A percentile compares a stretch with the other conserved stretches of the same genome.
These are phyloP conservation scores for Starmera amethionina DNA, from an alignment of 805 yeast genomes.

Conservation along the genomic window DNA sequence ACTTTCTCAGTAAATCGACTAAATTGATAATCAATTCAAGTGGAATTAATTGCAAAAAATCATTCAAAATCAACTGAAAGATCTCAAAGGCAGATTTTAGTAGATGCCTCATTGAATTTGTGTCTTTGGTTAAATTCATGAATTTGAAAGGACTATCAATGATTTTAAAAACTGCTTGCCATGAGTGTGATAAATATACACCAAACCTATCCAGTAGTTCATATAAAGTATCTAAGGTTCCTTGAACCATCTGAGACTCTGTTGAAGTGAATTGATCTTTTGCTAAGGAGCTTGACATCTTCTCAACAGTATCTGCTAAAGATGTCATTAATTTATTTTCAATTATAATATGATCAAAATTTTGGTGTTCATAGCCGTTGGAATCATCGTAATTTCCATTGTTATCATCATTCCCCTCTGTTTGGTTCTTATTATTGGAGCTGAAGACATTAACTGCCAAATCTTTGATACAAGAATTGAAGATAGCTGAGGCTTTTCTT, in stretches of 20 bases:
- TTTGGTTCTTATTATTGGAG: neutral
- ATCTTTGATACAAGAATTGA: slow-evolving; percentile 38
- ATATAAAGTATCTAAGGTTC: slow-evolving; percentile 52
- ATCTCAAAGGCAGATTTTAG: slow-evolving; percentile 70
- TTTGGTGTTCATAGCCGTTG: no score
- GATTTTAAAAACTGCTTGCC: slow-evolving; percentile 66
- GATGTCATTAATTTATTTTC: slow-evolving; percentile 42
- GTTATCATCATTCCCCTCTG: neutral
- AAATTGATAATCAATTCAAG: slow-evolving; percentile 49
- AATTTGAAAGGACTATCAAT: slow-evolving; percentile 45
- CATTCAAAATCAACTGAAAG: slow-evolving; percentile 75
- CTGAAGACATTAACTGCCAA: slow-evolving; percentile 15
- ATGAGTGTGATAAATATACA: slow-evolving; percentile 44
- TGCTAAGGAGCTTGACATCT: slow-evolving; percentile 24
- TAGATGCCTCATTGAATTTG: slow-evolving; percentile 23
- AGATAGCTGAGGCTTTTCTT: slow-evolving; percentile 36
- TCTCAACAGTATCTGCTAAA: slow-evolving; percentile 33
- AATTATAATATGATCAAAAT: slow-evolving; percentile 13
- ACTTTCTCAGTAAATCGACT: slow-evolving; percentile 63
- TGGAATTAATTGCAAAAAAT: slow-evolving; percentile 70
- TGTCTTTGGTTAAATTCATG: slow-evolving; percentile 17
- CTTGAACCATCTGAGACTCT: slow-evolving; percentile 60
- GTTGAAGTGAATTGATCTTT: slow-evolving; percentile 34
- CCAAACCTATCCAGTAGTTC: slow-evolving; percentile 76
- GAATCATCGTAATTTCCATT: no score